phyloP scores from a whole-genome alignment of 2,329 filamentous ascomycete genomes.

The Cordyceps militaris region DNA sequence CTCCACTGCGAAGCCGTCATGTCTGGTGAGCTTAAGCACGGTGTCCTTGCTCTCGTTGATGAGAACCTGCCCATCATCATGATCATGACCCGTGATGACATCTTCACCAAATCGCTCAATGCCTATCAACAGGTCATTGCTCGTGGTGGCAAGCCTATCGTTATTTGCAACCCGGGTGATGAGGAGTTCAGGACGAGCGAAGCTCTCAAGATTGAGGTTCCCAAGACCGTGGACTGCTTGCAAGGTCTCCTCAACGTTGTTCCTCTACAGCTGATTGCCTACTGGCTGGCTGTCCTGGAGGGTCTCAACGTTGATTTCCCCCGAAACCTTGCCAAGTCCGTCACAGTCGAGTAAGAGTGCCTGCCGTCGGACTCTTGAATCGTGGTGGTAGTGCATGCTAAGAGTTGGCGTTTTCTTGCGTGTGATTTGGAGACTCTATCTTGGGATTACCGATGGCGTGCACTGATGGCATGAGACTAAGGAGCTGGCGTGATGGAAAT shows the following conservation, averaged over 20 bases:
- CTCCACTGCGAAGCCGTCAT: conserved; percentile 99
- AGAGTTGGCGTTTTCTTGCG: background rate
- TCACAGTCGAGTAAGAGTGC: conserved; percentile 81
- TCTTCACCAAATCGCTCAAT: conserved; percentile 99
- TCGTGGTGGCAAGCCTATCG: conserved; percentile 90
- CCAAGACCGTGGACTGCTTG: conserved; percentile 87
- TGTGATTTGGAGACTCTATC: background rate
- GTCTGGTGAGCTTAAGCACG: conserved; percentile 99
- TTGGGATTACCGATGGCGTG: background rate
- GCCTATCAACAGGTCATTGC: conserved; percentile 99
- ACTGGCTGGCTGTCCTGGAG: conserved; percentile 96
- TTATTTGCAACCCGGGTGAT: conserved; percentile 91
- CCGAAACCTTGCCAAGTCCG: conserved; percentile 96
- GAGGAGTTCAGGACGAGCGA: conserved; percentile 81
- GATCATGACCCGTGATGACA: conserved; percentile 92
- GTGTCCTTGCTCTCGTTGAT: conserved; percentile 92
- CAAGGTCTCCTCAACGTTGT: conserved; percentile 98
- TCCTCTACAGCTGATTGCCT: conserved; percentile 93
- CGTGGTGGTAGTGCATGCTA: background rate
- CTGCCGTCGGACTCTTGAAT: too few species aligned
- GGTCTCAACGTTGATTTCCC: conserved; percentile 98
- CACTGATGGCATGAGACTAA: background rate
- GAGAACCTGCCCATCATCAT: conserved; percentile 99
- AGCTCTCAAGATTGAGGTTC: conserved; percentile 96
- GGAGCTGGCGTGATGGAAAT: conserved; percentile 9